Percentiles rank a stretch among this genome's conserved stretches.
phyloP scores from a whole-genome alignment of 2,329 filamentous ascomycete genomes.

The Trichoderma sp. region DNA sequence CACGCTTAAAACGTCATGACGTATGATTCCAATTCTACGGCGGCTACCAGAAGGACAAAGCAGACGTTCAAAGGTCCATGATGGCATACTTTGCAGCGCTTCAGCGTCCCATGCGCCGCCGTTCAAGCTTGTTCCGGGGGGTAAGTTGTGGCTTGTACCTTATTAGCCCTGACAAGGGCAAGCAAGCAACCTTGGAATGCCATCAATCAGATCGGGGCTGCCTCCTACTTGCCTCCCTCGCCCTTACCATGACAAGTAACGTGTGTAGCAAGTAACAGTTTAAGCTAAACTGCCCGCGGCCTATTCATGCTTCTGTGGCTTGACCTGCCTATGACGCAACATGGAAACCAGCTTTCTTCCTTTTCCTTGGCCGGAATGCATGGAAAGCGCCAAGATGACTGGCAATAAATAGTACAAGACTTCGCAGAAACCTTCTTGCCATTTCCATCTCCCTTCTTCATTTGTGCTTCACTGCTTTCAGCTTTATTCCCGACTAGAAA shows the following conservation, averaged over 20 bases:
- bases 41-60: not conserved
- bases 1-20: conserved; percentile 9
- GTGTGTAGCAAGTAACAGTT: not conserved
- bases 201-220: not conserved
- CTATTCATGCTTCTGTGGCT: conserved; percentile 13
- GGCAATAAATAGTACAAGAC: conserved; percentile 26
- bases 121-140: not conserved
- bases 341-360: conserved; percentile 23
- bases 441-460: not conserved
- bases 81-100: not conserved
- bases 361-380: conserved; percentile 26
- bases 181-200: not conserved
- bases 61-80: not conserved
- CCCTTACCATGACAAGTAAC: not conserved
- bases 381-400: conserved; percentile 25
- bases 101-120: not conserved
- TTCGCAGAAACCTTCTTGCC: conserved; percentile 23
- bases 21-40: not conserved
- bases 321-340: conserved; percentile 43
- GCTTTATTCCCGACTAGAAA: not conserved
- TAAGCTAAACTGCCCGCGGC: not conserved
- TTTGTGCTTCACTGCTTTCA: conserved; percentile 2
- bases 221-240: too few species aligned
- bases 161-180: not conserved
- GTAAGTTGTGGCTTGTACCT: not conserved